These are phyloP conservation scores for Trichoderma simmonsii DNA, from an alignment of 2,329 filamentous ascomycete genomes.

Conservation along the genomic window DNA sequence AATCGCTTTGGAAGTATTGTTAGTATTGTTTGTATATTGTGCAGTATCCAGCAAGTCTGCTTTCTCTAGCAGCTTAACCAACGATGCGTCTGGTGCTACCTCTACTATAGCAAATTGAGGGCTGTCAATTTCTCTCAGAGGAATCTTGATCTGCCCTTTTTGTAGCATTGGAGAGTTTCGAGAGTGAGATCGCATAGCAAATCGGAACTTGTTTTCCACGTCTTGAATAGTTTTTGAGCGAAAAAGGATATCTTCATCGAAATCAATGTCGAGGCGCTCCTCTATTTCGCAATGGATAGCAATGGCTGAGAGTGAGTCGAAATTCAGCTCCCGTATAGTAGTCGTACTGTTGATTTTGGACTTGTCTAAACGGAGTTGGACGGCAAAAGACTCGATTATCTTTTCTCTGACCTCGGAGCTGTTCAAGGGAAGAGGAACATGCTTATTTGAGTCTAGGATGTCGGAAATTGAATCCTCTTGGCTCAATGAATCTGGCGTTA, in stretches of 20 bases:
- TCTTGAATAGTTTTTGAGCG: not conserved
- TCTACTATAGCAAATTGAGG: not conserved
- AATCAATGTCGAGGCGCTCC: not conserved
- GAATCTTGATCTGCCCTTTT: not conserved
- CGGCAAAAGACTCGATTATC: not conserved
- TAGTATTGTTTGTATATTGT: not conserved
- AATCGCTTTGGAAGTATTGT: not conserved
- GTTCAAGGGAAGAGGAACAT: not conserved
- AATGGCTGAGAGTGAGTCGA: not conserved
- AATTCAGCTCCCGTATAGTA: not conserved
- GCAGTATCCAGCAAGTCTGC: not conserved
- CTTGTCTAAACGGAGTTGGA: not conserved
- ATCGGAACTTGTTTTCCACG: not conserved
- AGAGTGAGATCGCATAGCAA: not conserved
- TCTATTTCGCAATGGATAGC: not conserved
- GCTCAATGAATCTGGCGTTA: too few species aligned
- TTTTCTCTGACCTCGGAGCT: not conserved
- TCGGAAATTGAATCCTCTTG: too few species aligned
- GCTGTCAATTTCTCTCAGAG: not conserved
- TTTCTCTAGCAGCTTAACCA: not conserved
- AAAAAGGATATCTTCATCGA: not conserved
- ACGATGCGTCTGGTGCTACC: not conserved
- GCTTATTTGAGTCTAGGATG: too few species aligned
- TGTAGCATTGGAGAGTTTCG: not conserved
- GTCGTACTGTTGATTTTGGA: not conserved